Base-by-base conservation (phyloP, 805 yeast species). In the Saitoella complicata region DNA sequence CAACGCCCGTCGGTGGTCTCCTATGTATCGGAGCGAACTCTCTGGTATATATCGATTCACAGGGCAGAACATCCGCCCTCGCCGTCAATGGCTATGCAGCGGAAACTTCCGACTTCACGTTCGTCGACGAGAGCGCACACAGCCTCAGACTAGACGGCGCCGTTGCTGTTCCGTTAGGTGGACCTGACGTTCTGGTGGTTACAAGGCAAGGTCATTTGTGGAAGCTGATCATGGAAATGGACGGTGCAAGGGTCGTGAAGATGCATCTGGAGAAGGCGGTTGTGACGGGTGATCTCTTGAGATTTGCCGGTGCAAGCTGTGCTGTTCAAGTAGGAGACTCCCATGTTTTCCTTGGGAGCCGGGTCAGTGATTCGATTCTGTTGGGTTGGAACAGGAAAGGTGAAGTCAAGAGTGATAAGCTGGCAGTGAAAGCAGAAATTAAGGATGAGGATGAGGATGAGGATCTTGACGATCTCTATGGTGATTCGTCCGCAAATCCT, bases 21-120 rank as follows among this genome's bases (percentile, higher is more conserved):
- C 60, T 86, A 5, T 52, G 74, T 4, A 44, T 83, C 3, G 95
- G 96, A 1, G 70, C 80, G 34, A 86, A 87, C 57, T 82, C 80
- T 53, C 52, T 87, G 6, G 63, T 84, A 7, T 87, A 83, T 59
- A 71, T 85, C 11, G 95, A 87, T 55, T 75, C 83, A 32, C 72
- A 84, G 2, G 93, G 94, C 3, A 73, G 78, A 32, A 55, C 69
- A 2, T 70, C 73, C 47, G 78, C 84, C 31, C 64, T 78, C 2
- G 76, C 79, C 2, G 73, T 79, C 1, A 82, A 82, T 56, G 60
- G 65, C 46, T 78, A 63, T 52, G 72, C 75, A 31, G 50, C 65
- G 1, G 56, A 58, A 10, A 55, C 64, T 32, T 62, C 76, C 0
- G 58, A 62, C 42, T 57, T 69, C 60, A 55, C 60, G 44, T 48